Evolutionary conservation across 768 basidiomycete genomes (phyloP).

Genomic region (Podaxis sp.): DNA sequence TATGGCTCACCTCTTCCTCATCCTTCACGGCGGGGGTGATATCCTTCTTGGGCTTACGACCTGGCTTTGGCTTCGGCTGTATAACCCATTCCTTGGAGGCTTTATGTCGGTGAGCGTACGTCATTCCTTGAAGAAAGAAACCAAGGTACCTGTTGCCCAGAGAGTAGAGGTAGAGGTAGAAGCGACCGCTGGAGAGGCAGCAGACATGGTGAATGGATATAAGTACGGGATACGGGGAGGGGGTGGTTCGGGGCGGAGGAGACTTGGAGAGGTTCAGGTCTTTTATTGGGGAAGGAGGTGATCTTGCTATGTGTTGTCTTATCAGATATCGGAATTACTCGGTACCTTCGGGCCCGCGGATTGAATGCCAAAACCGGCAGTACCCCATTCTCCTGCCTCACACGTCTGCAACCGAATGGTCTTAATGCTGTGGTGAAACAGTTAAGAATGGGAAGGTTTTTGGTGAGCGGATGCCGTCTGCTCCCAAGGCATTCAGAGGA

Average conservation of each 20-base stretch:
- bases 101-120: slow-evolving; percentile 27
- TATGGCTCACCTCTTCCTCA: slow-evolving; percentile 46
- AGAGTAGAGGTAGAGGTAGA: slow-evolving; percentile 54
- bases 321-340: slow-evolving; percentile 47
- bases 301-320: slow-evolving; percentile 37
- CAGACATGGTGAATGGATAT: slow-evolving; percentile 15
- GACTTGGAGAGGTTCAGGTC: slow-evolving; percentile 19
- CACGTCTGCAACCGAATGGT: slow-evolving; percentile 10
- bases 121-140: not conserved
- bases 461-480: not conserved
- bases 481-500: slow-evolving; percentile 6
- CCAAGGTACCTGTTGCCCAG: slow-evolving; percentile 70
- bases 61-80: slow-evolving; percentile 83
- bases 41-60: slow-evolving; percentile 85
- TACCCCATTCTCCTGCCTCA: slow-evolving; percentile 16
- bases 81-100: slow-evolving; percentile 92
- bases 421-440: slow-evolving; percentile 9
- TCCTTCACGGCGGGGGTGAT: slow-evolving; percentile 35
- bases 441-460: slow-evolving; percentile 13
- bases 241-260: slow-evolving; percentile 19
- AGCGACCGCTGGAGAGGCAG: slow-evolving; percentile 17
- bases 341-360: slow-evolving; percentile 26
- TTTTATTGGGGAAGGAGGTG: slow-evolving; percentile 11
- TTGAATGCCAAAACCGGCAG: not conserved
- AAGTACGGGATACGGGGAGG: slow-evolving; percentile 9